Evolutionary conservation across 1,284 basidiomycete genomes (phyloP), one percentile per base, ranked within the genome.

Genomic region (Xerocomus amazonicus): DNA sequence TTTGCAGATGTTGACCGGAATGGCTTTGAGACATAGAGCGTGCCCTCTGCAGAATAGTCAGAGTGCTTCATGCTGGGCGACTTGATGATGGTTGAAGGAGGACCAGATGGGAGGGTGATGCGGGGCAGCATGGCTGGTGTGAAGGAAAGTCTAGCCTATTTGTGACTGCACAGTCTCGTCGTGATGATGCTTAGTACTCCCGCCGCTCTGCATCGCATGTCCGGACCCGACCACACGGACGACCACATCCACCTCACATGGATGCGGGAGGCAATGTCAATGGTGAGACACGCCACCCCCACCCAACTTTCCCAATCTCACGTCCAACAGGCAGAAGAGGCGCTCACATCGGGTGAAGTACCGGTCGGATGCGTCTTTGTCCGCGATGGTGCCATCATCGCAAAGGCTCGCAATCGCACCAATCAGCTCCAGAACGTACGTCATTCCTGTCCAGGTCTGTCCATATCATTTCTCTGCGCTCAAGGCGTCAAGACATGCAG

Each of bases 281-380:
- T 81, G 80, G 79, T 75, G 54, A 58, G 68, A 43, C 26, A 6
- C 12, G 14, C 29, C 27, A 32, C 4, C 12, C 10, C 29, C 27
- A 32, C 4, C 12, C 10, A 23, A 4, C 19, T 4, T 23, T 23
- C 31, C 36, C 37, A 19, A 23, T 41, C 46, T 54, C 43, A 52
- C 29, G 26, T 49, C 33, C 40, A 38, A 8, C 39, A 90, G 87
- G 87, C 88, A 46, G 80, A 88, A 59, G 92, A 98, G 68, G 97
- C 97, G 3, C 73, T 98, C 27, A 73, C 78, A 31, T 83, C 87
- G 2, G 78, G 81, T 31, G 97, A 99, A 70, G 95, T 99, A 1
- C 97, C 97, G 1, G 95, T 99, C 1, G 97, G 97, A 13, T 97
- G 96, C 59, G 85, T 99, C 5, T 97, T 99, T 62, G 92, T 99